phyloP scores from a whole-genome alignment of 306 rosid species.

The Vigna reflexopilosa region DNA sequence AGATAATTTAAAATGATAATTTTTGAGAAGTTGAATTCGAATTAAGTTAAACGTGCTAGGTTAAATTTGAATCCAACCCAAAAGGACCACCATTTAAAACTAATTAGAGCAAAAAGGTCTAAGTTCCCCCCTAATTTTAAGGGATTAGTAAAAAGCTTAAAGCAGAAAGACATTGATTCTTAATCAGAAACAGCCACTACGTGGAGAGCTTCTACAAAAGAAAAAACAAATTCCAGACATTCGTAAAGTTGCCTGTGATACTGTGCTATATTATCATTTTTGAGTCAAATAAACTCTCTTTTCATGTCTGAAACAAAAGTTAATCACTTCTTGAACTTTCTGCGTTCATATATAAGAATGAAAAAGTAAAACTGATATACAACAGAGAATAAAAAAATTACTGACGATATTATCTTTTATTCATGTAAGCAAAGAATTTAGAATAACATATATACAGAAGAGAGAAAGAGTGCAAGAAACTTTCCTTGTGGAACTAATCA shows the following conservation, averaged over 20 bases:
- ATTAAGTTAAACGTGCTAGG: too few species aligned
- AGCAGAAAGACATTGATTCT: neutral
- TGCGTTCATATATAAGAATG: neutral
- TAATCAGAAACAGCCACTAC: neutral
- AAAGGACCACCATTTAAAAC: too few species aligned
- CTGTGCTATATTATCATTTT: too few species aligned
- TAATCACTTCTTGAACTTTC: too few species aligned
- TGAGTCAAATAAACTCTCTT: too few species aligned
- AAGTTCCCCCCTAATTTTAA: too few species aligned
- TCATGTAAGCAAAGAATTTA: constrained; percentile 24
- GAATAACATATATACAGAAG: neutral
- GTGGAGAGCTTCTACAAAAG: neutral
- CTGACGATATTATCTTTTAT: neutral
- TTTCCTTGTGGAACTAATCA: constrained; percentile 4
- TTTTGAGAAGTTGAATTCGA: too few species aligned
- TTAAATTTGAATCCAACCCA: too few species aligned
- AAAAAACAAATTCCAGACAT: neutral
- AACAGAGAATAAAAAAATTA: neutral
- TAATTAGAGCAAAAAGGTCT: too few species aligned
- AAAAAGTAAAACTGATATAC: too few species aligned
- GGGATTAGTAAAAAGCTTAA: neutral
- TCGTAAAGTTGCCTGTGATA: neutral
- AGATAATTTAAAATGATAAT: too few species aligned
- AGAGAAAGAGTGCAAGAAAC: constrained; percentile 2
- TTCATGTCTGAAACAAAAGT: too few species aligned